Base-by-base conservation (phyloP, 2,329 filamentous ascomycete species). In the Kalmusia sp. region DNA sequence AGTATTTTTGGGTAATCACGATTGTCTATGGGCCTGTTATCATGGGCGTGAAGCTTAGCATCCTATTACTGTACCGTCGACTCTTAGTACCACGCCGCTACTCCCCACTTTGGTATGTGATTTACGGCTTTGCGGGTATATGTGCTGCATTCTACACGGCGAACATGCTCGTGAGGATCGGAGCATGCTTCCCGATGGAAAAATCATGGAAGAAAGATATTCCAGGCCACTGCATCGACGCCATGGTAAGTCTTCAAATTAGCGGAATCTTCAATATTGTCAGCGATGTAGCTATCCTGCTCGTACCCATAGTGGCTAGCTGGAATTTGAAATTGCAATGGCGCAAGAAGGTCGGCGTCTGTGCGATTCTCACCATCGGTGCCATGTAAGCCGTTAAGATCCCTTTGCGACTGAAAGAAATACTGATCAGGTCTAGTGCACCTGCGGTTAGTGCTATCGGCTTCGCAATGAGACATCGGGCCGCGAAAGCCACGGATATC, bases 1-100 rank as follows among this genome's bases (percentile, higher is more conserved):
- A 58, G 55, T 53, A 41, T 30, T 55, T 58, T 17, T 59, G 47
- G 37, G 25, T 51, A 7, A 40, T 40, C 19, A 31, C 52, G 3
- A 51, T 58, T 46, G 34, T 58, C 15, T 58, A 58, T 41, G 49
- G 52, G 2, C 55, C 52, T 6, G 30, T 58, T n/a, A 44, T 53
- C 11, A 41, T 54, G 30, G 41, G 41, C 43, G 53, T 47, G 28
- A 58, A 58, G 28, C 38, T 51, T 21, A 45, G 40, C 28, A 55
- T 56, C 27, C 47, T 59, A 5, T 37, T 56, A 2, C 27, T 56
- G 19, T 56, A 56, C 28, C 49, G 53, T 2, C 52, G 56, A 6
- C 46, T 59, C 7, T 43, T 59, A 2, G 34, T 56, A 3, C 49
- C 49, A 11, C 45, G 15, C 3, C 49, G 50, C 17, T 51, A 40